Conservation (phyloP, 2,329 filamentous ascomycete species). For the Diplodia seriata region DNA sequence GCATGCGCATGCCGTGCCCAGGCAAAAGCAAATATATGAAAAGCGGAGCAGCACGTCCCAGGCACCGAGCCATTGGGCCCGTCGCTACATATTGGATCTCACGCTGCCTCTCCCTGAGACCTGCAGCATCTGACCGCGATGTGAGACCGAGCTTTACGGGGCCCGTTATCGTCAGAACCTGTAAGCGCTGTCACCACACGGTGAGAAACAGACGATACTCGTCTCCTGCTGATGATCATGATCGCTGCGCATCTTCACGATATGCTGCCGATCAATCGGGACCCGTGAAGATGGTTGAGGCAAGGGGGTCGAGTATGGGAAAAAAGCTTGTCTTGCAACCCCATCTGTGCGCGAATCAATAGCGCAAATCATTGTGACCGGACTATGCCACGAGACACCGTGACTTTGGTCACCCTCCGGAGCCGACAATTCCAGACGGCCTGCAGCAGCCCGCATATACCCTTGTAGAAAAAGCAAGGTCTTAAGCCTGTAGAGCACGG, state of each 20-base stretch:
- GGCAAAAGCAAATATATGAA: neutral
- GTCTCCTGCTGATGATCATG: too few relatives aligned
- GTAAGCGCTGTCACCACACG: neutral
- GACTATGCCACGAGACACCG: neutral
- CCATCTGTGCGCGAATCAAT: slow-evolving; percentile 11
- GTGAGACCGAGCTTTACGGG: slow-evolving; percentile 11
- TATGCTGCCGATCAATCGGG: neutral
- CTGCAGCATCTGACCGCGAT: slow-evolving; percentile 14
- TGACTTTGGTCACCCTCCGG: neutral
- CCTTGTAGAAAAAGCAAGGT: slow-evolving; percentile 12
- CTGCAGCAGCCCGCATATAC: neutral
- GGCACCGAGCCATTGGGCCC: slow-evolving; percentile 18
- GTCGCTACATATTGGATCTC: slow-evolving; percentile 6
- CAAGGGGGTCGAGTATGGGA: neutral
- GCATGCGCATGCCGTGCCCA: slow-evolving; percentile 19
- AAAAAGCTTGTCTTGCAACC: slow-evolving; percentile 16
- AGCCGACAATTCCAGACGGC: neutral
- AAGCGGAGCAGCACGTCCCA: slow-evolving; percentile 25
- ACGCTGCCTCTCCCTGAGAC: slow-evolving; percentile 8
- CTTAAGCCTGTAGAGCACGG: neutral
- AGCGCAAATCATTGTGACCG: neutral
- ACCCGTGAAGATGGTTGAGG: slow-evolving; percentile 3
- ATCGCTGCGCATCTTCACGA: neutral
- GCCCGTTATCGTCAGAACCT: neutral
- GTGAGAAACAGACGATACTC: neutral